Conservation (phyloP, 2,329 filamentous ascomycete genomes). For the Lachnellula occidentalis region DNA sequence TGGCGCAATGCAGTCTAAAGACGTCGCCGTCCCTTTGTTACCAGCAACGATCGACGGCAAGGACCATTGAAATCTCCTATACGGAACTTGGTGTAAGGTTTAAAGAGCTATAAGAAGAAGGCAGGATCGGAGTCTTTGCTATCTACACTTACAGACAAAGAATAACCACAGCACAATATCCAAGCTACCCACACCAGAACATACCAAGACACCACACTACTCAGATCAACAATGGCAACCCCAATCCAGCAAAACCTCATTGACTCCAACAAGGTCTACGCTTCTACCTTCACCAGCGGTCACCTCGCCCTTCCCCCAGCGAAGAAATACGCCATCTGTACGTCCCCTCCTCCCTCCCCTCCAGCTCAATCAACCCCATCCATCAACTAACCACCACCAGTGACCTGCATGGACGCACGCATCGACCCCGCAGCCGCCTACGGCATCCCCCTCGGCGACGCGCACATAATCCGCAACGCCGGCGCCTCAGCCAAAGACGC, state of each 20-base stretch:
- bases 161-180: too few species aligned
- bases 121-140: too few species aligned
- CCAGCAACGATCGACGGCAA: not conserved
- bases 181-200: too few species aligned
- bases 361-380: constrained; percentile 14
- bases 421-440: constrained; percentile 63
- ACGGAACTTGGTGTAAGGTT: not conserved
- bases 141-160: too few species aligned
- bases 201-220: too few species aligned
- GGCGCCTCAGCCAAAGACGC: constrained; percentile 63
- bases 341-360: constrained; percentile 14
- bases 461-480: constrained; percentile 73
- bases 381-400: constrained; percentile 30
- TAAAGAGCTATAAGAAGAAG: not conserved
- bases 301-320: constrained; percentile 62
- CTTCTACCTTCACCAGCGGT: constrained; percentile 57
- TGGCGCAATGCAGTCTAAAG: constrained; percentile 3
- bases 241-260: constrained; percentile 49
- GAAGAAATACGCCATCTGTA: constrained; percentile 62
- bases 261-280: constrained; percentile 52
- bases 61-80: not conserved
- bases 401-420: constrained; percentile 81
- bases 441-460: constrained; percentile 67
- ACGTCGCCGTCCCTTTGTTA: not conserved
- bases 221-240: constrained; percentile 22